These are phyloP conservation scores for Boletellus deceptivus DNA, from an alignment of 1,284 basidiomycete species.

Conservation along the genomic window DNA sequence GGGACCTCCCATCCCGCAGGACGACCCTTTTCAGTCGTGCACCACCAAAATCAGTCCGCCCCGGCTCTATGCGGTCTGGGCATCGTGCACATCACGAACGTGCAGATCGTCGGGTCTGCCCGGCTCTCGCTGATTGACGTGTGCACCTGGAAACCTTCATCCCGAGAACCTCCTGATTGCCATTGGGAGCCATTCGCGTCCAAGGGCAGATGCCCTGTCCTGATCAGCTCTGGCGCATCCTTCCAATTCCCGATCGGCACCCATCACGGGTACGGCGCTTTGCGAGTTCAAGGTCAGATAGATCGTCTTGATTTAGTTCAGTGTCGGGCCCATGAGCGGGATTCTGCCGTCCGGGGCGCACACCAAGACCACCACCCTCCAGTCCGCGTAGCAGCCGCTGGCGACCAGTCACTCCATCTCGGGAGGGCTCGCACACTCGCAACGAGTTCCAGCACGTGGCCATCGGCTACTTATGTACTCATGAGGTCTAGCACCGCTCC, in stretches of 20 bases:
- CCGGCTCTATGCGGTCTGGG: constrained; percentile 1
- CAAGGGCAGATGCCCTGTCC: constrained; percentile 2
- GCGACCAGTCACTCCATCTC: too few relatives aligned
- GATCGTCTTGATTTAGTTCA: too few relatives aligned
- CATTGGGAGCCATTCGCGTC: not conserved
- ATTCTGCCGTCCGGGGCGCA: too few relatives aligned
- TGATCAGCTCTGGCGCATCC: not conserved
- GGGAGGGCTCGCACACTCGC: too few relatives aligned
- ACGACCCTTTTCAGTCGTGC: constrained; percentile 6
- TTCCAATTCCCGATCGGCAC: too few relatives aligned
- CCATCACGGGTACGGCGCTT: too few relatives aligned
- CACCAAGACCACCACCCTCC: too few relatives aligned
- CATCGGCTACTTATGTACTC: too few relatives aligned
- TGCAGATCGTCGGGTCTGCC: constrained; percentile 14
- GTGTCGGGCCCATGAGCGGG: too few relatives aligned
- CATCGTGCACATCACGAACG: constrained; percentile 13
- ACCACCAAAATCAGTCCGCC: constrained; percentile 11
- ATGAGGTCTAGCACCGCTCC: not conserved
- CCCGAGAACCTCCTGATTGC: constrained; percentile 17
- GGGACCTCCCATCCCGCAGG: constrained; percentile 19
- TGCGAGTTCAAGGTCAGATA: too few relatives aligned
- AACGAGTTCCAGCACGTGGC: too few relatives aligned
- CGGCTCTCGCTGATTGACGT: constrained; percentile 1
- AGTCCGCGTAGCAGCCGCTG: too few relatives aligned
- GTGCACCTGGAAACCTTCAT: constrained; percentile 1